phyloP scores from a whole-genome alignment of 23 red algal species.

The Chondrus crispus region DNA sequence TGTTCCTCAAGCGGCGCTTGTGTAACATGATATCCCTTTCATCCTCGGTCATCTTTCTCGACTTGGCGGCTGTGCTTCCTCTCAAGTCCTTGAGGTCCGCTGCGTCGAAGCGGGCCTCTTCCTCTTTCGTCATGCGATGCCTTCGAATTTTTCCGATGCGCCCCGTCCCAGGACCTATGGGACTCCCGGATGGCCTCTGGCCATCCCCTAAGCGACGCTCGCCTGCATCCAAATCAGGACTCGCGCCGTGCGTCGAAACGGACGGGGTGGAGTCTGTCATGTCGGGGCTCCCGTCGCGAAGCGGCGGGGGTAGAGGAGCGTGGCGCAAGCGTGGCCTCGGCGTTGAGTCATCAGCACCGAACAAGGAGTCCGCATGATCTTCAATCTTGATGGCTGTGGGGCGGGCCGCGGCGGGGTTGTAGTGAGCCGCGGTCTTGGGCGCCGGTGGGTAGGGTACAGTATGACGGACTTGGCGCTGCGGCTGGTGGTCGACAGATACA shows the following conservation, averaged over 20 bases:
- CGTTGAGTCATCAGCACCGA: too few relatives aligned
- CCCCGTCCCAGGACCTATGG: too few relatives aligned
- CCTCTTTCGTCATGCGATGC: conserved; percentile 67
- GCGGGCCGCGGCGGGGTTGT: background rate
- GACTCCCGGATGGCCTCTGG: too few relatives aligned
- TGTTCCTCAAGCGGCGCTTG: conserved; percentile 76
- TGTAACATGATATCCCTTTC: conserved; percentile 80
- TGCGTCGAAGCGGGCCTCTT: conserved; percentile 51
- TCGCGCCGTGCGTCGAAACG: background rate
- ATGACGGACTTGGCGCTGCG: too few relatives aligned
- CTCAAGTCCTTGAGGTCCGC: conserved; percentile 43
- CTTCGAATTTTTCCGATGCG: conserved; percentile 56
- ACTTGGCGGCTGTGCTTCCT: conserved; percentile 78
- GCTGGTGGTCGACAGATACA: too few relatives aligned
- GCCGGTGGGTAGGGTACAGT: conserved; percentile 1
- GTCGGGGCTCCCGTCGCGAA: background rate
- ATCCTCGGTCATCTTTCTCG: conserved; percentile 68
- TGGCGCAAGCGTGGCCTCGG: background rate
- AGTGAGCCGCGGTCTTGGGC: background rate
- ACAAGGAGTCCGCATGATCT: background rate
- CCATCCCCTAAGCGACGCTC: background rate
- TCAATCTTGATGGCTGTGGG: background rate
- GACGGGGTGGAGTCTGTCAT: background rate
- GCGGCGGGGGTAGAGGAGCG: background rate
- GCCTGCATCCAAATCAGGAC: background rate